phyloP scores from a whole-genome alignment of 2,329 filamentous ascomycete genomes.

The Botrytis elliptica region DNA sequence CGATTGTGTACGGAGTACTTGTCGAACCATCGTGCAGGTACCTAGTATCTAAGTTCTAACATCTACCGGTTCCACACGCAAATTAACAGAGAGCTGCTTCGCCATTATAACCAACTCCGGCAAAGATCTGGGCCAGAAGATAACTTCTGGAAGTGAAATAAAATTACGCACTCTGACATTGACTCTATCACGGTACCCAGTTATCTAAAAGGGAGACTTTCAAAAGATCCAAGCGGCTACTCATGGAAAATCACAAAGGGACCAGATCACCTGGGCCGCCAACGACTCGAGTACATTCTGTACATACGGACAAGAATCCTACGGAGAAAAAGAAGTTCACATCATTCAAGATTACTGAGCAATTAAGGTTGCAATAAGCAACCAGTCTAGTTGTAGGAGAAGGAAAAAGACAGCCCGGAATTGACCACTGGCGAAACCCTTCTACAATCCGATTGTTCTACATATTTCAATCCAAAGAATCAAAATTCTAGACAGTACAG shows the following conservation, averaged over 20 bases:
- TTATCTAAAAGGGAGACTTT: not conserved
- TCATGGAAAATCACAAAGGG: not conserved
- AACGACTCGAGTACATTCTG: not conserved
- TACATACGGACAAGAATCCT: not conserved
- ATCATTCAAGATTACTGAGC: not conserved
- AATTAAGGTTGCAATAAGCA: not conserved
- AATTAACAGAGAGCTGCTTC: not conserved
- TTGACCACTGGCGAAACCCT: no score
- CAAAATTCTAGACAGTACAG: no score
- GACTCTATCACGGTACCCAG: not conserved
- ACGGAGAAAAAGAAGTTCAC: not conserved
- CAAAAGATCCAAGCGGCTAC: not conserved
- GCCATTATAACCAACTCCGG: not conserved
- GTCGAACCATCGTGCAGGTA: not conserved
- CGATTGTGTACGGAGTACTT: not conserved
- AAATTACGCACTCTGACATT: not conserved
- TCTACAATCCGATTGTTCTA: not conserved
- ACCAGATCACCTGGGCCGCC: not conserved
- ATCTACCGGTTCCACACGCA: not conserved
- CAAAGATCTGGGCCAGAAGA: not conserved
- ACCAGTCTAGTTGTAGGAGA: not conserved
- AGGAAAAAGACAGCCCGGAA: no score
- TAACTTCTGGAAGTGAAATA: not conserved
- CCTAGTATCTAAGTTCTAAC: not conserved
- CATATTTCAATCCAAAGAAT: not conserved